These are phyloP conservation scores for Boechera retrofracta DNA, from an alignment of 345 rosid species.

Conservation along the genomic window DNA sequence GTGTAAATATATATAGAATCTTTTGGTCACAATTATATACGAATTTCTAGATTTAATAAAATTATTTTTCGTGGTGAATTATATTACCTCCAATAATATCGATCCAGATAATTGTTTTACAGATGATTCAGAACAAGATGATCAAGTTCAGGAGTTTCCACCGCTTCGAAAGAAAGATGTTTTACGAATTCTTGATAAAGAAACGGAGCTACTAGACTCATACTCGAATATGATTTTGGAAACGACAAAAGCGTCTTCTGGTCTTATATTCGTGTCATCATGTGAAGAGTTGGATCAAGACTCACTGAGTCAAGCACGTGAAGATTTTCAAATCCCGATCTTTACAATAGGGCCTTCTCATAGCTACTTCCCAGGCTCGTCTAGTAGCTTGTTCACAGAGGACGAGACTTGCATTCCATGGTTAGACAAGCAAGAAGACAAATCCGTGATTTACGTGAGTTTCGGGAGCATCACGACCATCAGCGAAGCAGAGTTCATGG, in stretches of 20 bases:
- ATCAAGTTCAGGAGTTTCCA: slow-evolving; percentile 29
- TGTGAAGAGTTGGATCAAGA: slow-evolving; percentile 67
- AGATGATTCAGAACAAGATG: slow-evolving; percentile 27
- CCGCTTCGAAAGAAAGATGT: slow-evolving; percentile 40
- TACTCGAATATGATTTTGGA: neutral
- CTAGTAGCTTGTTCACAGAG: slow-evolving; percentile 44
- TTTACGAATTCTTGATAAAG: neutral
- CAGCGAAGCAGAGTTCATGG: slow-evolving; percentile 42
- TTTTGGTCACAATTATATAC: too few species aligned
- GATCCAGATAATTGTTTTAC: neutral
- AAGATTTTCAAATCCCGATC: slow-evolving; percentile 44
- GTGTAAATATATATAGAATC: too few species aligned
- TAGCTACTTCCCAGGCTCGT: slow-evolving; percentile 30
- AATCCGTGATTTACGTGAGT: slow-evolving; percentile 57
- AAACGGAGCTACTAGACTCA: slow-evolving; percentile 5
- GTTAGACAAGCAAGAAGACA: slow-evolving; percentile 54
- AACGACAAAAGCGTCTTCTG: slow-evolving; percentile 45
- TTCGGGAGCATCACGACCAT: slow-evolving; percentile 51
- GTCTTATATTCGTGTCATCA: slow-evolving; percentile 58
- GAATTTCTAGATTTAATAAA: too few species aligned
- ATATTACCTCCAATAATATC: too few species aligned
- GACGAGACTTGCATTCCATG: slow-evolving; percentile 53
- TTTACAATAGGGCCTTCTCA: slow-evolving; percentile 68
- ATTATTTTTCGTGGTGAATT: too few species aligned
- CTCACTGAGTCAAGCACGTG: slow-evolving; percentile 51